phyloP scores from a whole-genome alignment of 805 yeast genomes.

The Wickerhamomyces ciferrii region DNA sequence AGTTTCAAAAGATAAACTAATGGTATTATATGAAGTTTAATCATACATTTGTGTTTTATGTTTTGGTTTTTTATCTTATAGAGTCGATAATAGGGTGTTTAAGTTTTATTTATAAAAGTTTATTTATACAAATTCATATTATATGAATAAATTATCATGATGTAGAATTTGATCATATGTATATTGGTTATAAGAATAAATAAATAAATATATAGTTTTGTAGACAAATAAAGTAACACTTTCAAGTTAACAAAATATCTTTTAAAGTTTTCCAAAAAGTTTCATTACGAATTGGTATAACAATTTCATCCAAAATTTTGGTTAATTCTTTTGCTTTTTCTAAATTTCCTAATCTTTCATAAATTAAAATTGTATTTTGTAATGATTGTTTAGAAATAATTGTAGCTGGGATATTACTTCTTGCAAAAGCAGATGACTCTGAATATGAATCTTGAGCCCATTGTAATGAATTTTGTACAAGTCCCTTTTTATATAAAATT shows the following conservation, averaged over 20 bases:
- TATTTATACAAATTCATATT: too few species aligned
- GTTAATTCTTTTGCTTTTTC: slow-evolving; percentile 9
- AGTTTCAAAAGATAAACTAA: too few species aligned
- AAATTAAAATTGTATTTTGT: slow-evolving; percentile 22
- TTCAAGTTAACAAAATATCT: background rate
- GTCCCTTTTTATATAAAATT: slow-evolving; percentile 30
- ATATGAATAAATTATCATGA: too few species aligned
- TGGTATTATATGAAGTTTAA: too few species aligned
- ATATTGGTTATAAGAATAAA: background rate
- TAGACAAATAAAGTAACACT: too few species aligned
- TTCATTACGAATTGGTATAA: slow-evolving; percentile 2
- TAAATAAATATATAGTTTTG: background rate
- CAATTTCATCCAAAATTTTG: slow-evolving; percentile 4
- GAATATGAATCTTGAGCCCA: slow-evolving; percentile 34
- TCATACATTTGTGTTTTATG: too few species aligned
- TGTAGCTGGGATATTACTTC: slow-evolving; percentile 30
- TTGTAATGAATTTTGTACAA: slow-evolving; percentile 29
- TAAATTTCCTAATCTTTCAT: slow-evolving; percentile 11
- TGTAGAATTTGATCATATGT: too few species aligned
- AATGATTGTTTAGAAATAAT: slow-evolving; percentile 32
- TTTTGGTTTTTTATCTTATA: background rate
- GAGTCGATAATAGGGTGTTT: background rate
- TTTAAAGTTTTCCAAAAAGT: background rate
- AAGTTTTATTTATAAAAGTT: too few species aligned
- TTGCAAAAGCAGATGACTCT: slow-evolving; percentile 24